phyloP scores from a whole-genome alignment of 805 yeast species.

The Cyberlindnera mycetangii region DNA sequence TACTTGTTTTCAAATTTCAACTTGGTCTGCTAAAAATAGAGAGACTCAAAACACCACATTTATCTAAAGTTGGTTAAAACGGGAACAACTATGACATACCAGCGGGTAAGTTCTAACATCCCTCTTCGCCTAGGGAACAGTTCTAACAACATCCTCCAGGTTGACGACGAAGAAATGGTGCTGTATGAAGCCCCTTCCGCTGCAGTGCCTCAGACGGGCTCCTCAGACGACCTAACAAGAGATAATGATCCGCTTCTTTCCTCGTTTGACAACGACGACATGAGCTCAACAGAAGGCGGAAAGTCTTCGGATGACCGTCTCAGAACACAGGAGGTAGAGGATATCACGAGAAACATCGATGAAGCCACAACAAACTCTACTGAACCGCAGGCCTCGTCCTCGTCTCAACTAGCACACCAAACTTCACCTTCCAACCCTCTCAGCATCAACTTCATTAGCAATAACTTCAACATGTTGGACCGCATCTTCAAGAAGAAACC shows the following conservation, averaged over 20 bases:
- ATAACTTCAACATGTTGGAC: conserved; percentile 39
- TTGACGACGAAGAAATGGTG: conserved; percentile 10
- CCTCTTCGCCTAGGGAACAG: background rate
- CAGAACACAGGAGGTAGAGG: conserved; percentile 7
- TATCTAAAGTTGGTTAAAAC: no score
- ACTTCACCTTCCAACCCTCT: background rate
- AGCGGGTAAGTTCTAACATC: conserved; percentile 2
- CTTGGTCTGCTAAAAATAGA: no score
- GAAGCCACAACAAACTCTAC: conserved; percentile 6
- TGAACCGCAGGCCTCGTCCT: conserved; percentile 5
- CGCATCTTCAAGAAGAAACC: conserved; percentile 30
- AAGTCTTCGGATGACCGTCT: conserved; percentile 14
- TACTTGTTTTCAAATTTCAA: background rate
- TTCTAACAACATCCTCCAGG: background rate
- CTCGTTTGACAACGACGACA: conserved; percentile 11
- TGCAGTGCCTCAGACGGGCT: conserved; percentile 2
- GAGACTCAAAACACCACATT: no score
- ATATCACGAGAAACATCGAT: conserved; percentile 8
- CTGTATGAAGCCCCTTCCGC: conserved; percentile 8
- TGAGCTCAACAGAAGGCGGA: conserved; percentile 2
- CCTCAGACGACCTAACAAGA: conserved; percentile 6
- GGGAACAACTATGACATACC: background rate
- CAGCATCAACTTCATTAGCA: conserved; percentile 28
- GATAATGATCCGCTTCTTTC: conserved; percentile 12
- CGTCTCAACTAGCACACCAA: background rate